phyloP scores from a whole-genome alignment of 2,329 filamentous ascomycete species.

The Diplodia intermedia region DNA sequence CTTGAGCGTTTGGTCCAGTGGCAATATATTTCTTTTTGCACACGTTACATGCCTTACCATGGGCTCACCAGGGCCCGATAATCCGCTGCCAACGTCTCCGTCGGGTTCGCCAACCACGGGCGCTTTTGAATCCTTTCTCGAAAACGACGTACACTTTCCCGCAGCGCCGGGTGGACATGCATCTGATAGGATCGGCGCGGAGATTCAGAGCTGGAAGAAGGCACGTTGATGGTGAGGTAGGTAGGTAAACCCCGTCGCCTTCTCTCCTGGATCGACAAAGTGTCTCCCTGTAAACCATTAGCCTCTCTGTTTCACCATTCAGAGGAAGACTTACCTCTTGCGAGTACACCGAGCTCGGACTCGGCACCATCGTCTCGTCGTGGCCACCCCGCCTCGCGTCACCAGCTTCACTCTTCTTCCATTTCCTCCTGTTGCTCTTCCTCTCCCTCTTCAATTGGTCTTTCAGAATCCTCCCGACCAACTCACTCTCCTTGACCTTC shows the following conservation, averaged over 20 bases:
- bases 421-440: background rate
- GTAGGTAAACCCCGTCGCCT: background rate
- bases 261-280: background rate
- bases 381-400: too few relatives aligned
- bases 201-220: too few relatives aligned
- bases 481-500: background rate
- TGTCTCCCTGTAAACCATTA: background rate
- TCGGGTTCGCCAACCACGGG: too few relatives aligned
- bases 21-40: too few relatives aligned
- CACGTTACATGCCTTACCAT: too few relatives aligned
- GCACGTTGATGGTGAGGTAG: background rate
- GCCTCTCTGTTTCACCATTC: background rate
- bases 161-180: background rate
- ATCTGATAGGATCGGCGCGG: background rate
- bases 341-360: background rate
- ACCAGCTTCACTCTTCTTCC: background rate
- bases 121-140: background rate
- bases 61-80: too few relatives aligned
- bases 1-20: too few relatives aligned
- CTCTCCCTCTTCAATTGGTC: background rate
- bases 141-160: background rate
- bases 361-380: background rate
- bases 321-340: background rate
- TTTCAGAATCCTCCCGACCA: background rate
- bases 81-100: too few relatives aligned